phyloP scores from a whole-genome alignment of 1,284 basidiomycete genomes.

The Phellinidium pouzarii region DNA sequence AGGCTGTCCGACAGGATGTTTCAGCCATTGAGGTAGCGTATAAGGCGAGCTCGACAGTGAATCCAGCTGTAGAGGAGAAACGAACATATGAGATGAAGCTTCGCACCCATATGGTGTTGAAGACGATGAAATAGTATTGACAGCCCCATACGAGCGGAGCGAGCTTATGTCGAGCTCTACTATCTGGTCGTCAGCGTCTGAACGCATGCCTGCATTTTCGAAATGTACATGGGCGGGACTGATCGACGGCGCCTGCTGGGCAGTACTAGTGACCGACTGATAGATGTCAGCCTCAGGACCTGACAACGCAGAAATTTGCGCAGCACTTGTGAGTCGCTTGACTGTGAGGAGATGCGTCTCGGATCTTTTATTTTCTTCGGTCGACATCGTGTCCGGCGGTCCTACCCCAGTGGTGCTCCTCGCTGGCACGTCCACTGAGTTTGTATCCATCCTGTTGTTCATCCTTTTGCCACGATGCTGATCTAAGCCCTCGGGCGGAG shows the following conservation, averaged over 20 bases:
- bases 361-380: too few species aligned
- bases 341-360: too few species aligned
- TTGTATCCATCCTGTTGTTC: not conserved
- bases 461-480: not conserved
- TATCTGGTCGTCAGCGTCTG: not conserved
- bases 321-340: too few species aligned
- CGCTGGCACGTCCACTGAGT: too few species aligned
- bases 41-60: not conserved
- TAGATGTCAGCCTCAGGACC: too few species aligned
- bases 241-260: too few species aligned
- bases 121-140: not conserved
- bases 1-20: constrained; percentile 22
- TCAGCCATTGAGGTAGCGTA: constrained; percentile 15
- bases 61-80: not conserved
- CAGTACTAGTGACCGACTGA: too few species aligned
- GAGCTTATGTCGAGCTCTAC: not conserved
- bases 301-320: too few species aligned
- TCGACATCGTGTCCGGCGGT: too few species aligned
- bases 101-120: not conserved
- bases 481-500: constrained; percentile 22
- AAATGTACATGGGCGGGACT: not conserved
- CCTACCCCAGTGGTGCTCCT: too few species aligned
- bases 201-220: not conserved
- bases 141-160: not conserved
- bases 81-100: not conserved